Evolutionary conservation across 2,329 filamentous ascomycete species (phyloP).

Genomic region (Paecilomyces fulvus): DNA sequence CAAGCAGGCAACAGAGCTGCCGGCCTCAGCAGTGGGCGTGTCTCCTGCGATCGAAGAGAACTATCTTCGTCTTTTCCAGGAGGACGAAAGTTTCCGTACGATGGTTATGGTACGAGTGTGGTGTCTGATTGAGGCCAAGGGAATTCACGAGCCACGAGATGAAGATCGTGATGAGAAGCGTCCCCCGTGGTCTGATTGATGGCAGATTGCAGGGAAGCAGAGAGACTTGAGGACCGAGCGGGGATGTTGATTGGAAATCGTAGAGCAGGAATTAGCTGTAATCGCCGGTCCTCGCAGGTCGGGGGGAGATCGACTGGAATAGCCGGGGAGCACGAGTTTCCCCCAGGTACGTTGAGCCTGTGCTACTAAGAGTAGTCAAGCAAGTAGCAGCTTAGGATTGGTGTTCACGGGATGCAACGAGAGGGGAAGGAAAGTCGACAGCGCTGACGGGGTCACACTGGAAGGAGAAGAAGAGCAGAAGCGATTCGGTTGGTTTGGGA

Average conservation of each 20-base stretch:
- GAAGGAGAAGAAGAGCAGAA: slow-evolving; percentile 11
- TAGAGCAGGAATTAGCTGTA: slow-evolving; percentile 10
- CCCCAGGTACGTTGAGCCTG: neutral
- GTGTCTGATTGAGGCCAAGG: neutral
- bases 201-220: neutral
- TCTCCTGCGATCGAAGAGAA: neutral
- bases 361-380: neutral
- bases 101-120: neutral
- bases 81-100: neutral
- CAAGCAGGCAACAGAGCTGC: neutral
- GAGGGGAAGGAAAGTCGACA: slow-evolving; percentile 2
- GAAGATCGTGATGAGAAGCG: neutral
- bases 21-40: neutral
- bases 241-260: slow-evolving; percentile 8
- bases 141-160: neutral
- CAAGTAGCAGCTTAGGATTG: neutral
- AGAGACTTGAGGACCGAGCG: neutral
- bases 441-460: slow-evolving; percentile 5
- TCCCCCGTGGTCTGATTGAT: neutral
- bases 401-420: slow-evolving; percentile 1
- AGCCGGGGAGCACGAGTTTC: neutral
- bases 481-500: neutral
- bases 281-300: slow-evolving; percentile 4
- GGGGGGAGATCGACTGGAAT: neutral
- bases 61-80: neutral